Evolutionary conservation across 1,284 basidiomycete species (phyloP).

Genomic region (Kwoniella shivajii): DNA sequence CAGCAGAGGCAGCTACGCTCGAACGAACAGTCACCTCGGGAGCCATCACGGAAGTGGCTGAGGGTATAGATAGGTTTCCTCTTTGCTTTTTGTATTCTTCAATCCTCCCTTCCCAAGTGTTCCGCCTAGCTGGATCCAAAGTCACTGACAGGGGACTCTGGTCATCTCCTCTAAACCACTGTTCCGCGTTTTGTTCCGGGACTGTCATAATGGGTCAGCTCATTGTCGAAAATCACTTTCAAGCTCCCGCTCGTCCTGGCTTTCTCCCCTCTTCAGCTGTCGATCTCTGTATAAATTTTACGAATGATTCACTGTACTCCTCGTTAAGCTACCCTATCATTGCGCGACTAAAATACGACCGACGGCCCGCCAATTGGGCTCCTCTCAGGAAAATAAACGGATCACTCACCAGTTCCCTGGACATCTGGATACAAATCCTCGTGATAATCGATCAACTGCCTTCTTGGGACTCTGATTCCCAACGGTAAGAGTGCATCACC

Average conservation of each 20-base stretch:
- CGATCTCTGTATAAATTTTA: too few species aligned
- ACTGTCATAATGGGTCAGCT: slow-evolving; percentile 28
- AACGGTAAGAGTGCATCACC: slow-evolving; percentile 52
- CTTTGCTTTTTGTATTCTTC: slow-evolving; percentile 1
- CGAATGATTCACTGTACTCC: too few species aligned
- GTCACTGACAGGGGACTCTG: slow-evolving; percentile 32
- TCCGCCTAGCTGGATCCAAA: slow-evolving; percentile 40
- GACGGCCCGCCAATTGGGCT: too few species aligned
- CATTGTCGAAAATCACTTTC: too few species aligned
- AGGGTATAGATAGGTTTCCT: not conserved
- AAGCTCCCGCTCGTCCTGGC: too few species aligned
- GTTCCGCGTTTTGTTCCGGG: slow-evolving; percentile 44
- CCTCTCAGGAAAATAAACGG: not conserved
- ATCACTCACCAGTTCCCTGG: slow-evolving; percentile 32
- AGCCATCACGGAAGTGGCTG: not conserved
- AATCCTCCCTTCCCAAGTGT: slow-evolving; percentile 34
- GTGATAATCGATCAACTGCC: slow-evolving; percentile 57
- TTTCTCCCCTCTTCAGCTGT: too few species aligned
- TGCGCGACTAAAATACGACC: not conserved
- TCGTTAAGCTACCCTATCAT: not conserved
- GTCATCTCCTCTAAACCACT: slow-evolving; percentile 50
- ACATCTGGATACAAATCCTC: slow-evolving; percentile 54
- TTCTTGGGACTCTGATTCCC: slow-evolving; percentile 51
- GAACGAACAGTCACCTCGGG: not conserved
- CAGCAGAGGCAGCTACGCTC: not conserved